These are phyloP conservation scores for Pythium utonaiense DNA, from an alignment of 352 stramenopile species.

Conservation along the genomic window DNA sequence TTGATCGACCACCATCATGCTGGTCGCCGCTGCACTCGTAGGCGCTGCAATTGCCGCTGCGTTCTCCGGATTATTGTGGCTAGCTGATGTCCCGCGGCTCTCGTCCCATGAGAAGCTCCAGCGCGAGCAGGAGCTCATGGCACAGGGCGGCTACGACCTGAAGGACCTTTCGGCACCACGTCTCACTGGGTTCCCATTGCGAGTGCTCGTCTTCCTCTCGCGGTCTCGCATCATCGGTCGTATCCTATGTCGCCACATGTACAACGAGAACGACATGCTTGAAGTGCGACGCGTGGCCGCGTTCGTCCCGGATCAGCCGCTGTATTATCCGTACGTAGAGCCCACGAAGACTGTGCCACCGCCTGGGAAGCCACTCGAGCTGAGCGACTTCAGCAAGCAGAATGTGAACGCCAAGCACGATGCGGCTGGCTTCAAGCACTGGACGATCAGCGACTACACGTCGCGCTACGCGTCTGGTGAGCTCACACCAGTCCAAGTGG, in stretches of 20 bases:
- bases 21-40: constrained; percentile 31
- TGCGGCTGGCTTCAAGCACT: constrained; percentile 51
- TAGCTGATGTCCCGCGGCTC: constrained; percentile 43
- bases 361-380: constrained; percentile 11
- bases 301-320: constrained; percentile 57
- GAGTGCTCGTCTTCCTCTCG: constrained; percentile 33
- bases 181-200: constrained; percentile 46
- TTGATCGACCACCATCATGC: constrained; percentile 33
- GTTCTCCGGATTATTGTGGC: constrained; percentile 43
- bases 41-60: constrained; percentile 39
- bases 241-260: constrained; percentile 43
- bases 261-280: constrained; percentile 63
- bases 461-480: constrained; percentile 38
- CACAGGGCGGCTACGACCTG: constrained; percentile 47
- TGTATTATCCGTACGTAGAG: constrained; percentile 80
- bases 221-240: constrained; percentile 46
- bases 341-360: constrained; percentile 14
- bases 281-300: constrained; percentile 52
- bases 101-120: constrained; percentile 33
- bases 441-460: constrained; percentile 68
- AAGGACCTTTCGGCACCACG: constrained; percentile 41
- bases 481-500: constrained; percentile 59
- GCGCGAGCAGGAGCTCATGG: constrained; percentile 28
- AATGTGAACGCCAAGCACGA: constrained; percentile 25
- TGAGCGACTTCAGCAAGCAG: constrained; percentile 20